Evolutionary conservation across 2,329 filamentous ascomycete species (phyloP), one percentile per base, ranked within the genome.

Genomic region (Arthrocladium fulminans): DNA sequence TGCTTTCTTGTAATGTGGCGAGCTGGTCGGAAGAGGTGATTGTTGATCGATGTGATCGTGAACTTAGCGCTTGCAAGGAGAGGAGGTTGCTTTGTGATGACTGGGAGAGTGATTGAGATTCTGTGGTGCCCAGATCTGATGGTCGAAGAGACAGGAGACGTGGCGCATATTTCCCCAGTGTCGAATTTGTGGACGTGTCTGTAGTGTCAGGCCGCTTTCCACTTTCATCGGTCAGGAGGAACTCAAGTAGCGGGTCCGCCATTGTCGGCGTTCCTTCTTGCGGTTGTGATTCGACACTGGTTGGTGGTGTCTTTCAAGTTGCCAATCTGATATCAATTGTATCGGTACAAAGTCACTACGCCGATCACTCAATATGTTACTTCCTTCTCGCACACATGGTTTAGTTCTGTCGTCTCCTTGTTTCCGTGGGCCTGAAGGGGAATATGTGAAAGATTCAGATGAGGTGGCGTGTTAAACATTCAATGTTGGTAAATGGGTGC

Each of bases 1-100:
- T 72, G 1, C 82, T 78, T n/a, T 75, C 73, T 43, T 74, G 73
- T 6, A 97, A 75, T 8, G 80, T 81, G n/a, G 79, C 76, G 59
- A 97, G 81, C 58, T 86, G 83, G 57, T 81, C 77, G 19, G 86
- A 82, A 3, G 90, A 92, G 46, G 82, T 75, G 58, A 96, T 88
- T 55, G 97, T 82, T 15, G 83, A 76, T 62, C 84, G 86, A 66
- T 96, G 84, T 0, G 89, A 95, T 57, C 86, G 85, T 59, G 94
- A 94, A 6, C 89, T 90, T 43, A 97, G 79, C 0, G 81, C 79
- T 64, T 98, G 92, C 1, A 97, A 76, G 0, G 88, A 86, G 34
- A 94, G 79, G 12, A 90, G 76, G 34, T 86, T 77, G 0, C 86
- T 85, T 53, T 96, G 88, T 2, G 85, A 83, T 48, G 81, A 76